Evolutionary conservation across 257 asterid species (phyloP).

Genomic region (Ophiorrhiza pumila): DNA sequence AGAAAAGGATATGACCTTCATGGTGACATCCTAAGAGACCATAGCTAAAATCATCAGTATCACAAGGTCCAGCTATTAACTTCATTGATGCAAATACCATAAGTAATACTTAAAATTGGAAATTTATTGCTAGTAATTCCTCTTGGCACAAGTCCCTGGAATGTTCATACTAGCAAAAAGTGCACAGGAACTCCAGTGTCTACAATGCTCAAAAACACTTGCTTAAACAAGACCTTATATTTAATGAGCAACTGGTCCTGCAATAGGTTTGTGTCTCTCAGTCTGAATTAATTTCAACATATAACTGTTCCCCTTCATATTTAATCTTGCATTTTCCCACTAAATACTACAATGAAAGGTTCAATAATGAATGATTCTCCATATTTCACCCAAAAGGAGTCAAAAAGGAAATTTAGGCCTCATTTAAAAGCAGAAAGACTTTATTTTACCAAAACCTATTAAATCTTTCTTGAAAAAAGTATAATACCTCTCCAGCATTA

Average conservation of each 20-base stretch:
- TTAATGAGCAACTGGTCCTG: not conserved
- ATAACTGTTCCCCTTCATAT: not conserved
- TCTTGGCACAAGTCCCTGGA: not conserved
- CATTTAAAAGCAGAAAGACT: not conserved
- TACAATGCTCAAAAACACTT: not conserved
- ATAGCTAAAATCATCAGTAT: slow-evolving; percentile 1
- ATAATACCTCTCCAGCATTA: slow-evolving; percentile 79
- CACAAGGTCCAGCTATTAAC: not conserved
- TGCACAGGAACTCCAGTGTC: not conserved
- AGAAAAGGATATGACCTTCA: slow-evolving; percentile 80
- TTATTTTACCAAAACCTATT: not conserved
- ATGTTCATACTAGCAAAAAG: not conserved
- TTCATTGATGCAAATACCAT: not conserved
- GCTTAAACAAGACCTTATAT: not conserved
- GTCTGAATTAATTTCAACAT: not conserved
- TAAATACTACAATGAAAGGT: not conserved
- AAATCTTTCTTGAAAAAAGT: not conserved
- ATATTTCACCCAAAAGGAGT: not conserved
- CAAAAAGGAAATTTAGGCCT: not conserved
- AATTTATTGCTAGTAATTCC: not conserved
- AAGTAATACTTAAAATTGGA: not conserved
- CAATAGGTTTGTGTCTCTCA: not conserved
- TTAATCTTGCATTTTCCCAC: not conserved
- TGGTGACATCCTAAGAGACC: slow-evolving; percentile 59
- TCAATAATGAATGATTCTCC: not conserved